Conservation (phyloP, 306 rosid genomes). For the Vachellia collinsii region DNA sequence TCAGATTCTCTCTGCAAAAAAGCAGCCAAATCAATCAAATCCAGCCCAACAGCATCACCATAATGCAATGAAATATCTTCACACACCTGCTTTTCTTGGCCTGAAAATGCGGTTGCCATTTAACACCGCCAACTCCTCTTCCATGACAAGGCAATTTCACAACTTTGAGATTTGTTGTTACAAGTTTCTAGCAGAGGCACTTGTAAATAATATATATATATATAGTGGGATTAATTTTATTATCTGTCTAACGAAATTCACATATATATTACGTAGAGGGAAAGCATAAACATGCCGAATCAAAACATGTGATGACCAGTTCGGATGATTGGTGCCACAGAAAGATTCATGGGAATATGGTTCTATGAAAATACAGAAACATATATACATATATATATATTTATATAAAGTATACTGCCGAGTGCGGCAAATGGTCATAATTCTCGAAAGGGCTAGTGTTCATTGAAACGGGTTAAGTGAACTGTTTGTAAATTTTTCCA, state of each 20-base stretch:
- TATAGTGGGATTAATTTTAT: constrained; percentile 31
- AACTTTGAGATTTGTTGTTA: neutral
- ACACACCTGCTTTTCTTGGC: neutral
- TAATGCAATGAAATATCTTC: constrained; percentile 19
- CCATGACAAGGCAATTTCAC: neutral
- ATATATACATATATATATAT: too few relatives aligned
- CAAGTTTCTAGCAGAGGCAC: neutral
- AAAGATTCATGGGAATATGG: constrained; percentile 38
- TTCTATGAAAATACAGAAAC: constrained; percentile 15
- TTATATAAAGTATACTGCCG: neutral
- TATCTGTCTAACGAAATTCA: neutral
- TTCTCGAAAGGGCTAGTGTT: neutral
- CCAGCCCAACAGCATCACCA: constrained; percentile 30
- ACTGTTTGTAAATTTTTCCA: neutral
- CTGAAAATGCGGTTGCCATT: neutral
- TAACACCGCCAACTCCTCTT: neutral
- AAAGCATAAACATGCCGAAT: constrained; percentile 15
- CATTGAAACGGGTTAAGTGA: neutral
- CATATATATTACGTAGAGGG: neutral
- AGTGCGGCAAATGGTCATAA: neutral
- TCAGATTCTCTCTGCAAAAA: constrained; percentile 21
- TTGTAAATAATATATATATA: too few relatives aligned
- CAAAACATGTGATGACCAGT: constrained; percentile 36
- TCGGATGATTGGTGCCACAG: constrained; percentile 13
- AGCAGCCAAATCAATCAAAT: constrained; percentile 12